phyloP scores from a whole-genome alignment of 2,329 filamentous ascomycete genomes.

The Paracoccidioides brasiliensis region DNA sequence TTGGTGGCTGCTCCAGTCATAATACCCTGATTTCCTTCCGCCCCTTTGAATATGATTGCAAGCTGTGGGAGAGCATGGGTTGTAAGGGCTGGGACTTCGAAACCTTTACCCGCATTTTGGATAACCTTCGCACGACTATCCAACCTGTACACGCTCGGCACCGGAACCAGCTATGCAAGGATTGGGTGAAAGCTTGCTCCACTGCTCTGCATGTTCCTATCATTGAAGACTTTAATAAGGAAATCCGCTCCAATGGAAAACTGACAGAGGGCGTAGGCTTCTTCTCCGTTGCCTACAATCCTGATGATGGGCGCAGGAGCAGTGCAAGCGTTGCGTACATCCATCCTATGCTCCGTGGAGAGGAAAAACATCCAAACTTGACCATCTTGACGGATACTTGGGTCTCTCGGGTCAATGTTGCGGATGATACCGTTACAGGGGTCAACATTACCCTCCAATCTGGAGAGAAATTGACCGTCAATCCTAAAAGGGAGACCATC shows the following conservation, averaged over 20 bases:
- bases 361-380: constrained; percentile 71
- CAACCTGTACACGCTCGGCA: constrained; percentile 77
- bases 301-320: constrained; percentile 70
- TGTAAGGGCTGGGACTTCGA: constrained; percentile 80
- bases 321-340: constrained; percentile 86
- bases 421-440: constrained; percentile 57
- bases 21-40: constrained; percentile 91
- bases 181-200: constrained; percentile 76
- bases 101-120: constrained; percentile 65
- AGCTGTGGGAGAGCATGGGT: constrained; percentile 69
- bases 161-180: constrained; percentile 79
- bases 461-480: constrained; percentile 42
- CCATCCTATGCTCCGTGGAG: constrained; percentile 73
- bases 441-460: constrained; percentile 55
- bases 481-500: constrained; percentile 61
- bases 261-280: constrained; percentile 71
- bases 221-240: constrained; percentile 72
- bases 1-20: constrained; percentile 85
- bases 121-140: constrained; percentile 79
- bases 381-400: constrained; percentile 78
- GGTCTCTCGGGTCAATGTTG: constrained; percentile 69
- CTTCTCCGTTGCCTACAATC: constrained; percentile 85
- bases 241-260: constrained; percentile 61
- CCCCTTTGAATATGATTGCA: constrained; percentile 77
- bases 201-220: constrained; percentile 67